Percentiles rank a stretch among this genome's conserved stretches.
Evolutionary conservation across 805 yeast species (phyloP).

Genomic region (Starmera amethionina): DNA sequence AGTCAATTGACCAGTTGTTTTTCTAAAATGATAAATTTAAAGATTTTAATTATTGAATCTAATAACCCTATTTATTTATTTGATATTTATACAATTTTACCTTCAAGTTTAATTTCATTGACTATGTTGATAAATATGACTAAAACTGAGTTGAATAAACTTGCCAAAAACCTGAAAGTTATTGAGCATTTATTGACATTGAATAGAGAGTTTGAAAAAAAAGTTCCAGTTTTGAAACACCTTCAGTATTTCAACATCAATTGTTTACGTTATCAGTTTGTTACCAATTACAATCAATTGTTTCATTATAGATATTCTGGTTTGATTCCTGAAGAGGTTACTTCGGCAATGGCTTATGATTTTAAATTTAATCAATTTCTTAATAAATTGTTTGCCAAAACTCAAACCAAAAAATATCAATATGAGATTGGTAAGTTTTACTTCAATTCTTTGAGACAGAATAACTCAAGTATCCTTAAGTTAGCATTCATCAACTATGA

Average conservation of each 20-base stretch:
- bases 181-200: neutral
- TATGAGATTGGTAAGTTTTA: conserved; percentile 2
- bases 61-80: conserved; percentile 2
- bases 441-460: conserved; percentile 2
- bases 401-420: too few species aligned
- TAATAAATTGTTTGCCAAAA: neutral
- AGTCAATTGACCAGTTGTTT: neutral
- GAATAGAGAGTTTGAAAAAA: neutral
- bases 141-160: conserved; percentile 3
- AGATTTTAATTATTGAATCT: conserved; percentile 2
- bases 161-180: conserved; percentile 4
- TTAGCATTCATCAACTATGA: conserved; percentile 15
- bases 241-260: conserved; percentile 6
- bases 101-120: conserved; percentile 4
- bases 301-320: neutral
- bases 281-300: conserved; percentile 3
- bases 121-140: conserved; percentile 4
- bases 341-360: neutral
- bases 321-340: conserved; percentile 2
- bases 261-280: conserved; percentile 2
- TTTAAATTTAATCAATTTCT: neutral
- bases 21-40: conserved; percentile 1
- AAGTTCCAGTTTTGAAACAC: neutral
- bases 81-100: conserved; percentile 18
- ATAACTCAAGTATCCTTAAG: conserved; percentile 2